These are phyloP conservation scores for Mortierella sp. DNA, from an alignment of 371 early-diverging fungal species.

Conservation along the genomic window DNA sequence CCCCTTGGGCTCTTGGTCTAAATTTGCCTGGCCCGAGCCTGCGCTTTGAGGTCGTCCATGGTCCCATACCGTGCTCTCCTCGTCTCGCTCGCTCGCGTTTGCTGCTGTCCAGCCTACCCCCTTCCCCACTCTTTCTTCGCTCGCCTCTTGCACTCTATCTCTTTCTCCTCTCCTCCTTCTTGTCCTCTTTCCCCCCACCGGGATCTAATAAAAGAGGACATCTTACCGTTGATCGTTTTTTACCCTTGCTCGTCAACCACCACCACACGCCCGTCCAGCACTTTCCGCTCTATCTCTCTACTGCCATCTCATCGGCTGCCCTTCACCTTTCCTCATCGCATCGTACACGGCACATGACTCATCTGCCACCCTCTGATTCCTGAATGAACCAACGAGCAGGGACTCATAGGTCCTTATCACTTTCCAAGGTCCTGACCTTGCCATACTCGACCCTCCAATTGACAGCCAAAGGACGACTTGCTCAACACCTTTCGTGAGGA, in stretches of 20 bases:
- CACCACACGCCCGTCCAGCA: background rate
- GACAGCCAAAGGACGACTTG: background rate
- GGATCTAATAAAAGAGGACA: background rate
- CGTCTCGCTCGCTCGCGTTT: background rate
- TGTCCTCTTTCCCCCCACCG: slow-evolving; percentile 4
- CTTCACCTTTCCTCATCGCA: background rate
- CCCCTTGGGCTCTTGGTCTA: too few relatives aligned
- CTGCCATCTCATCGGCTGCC: background rate
- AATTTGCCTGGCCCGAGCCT: too few relatives aligned
- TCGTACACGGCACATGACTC: background rate
- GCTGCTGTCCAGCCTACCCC: background rate
- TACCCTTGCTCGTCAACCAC: too few relatives aligned
- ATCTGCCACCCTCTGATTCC: background rate
- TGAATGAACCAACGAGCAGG: slow-evolving; percentile 6
- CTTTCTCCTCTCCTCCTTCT: background rate
- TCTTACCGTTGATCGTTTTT: background rate
- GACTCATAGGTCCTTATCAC: background rate
- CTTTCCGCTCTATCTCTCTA: background rate
- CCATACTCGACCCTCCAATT: too few relatives aligned
- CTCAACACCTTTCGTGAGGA: background rate
- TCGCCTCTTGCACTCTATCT: slow-evolving; percentile 1
- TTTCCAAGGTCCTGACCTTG: too few relatives aligned
- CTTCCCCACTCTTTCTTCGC: background rate
- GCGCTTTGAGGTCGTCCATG: too few relatives aligned
- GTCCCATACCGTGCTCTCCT: too few relatives aligned